These are phyloP conservation scores for Panicum hallii DNA, from an alignment of 202 grass and related monocot genomes.

Conservation along the genomic window DNA sequence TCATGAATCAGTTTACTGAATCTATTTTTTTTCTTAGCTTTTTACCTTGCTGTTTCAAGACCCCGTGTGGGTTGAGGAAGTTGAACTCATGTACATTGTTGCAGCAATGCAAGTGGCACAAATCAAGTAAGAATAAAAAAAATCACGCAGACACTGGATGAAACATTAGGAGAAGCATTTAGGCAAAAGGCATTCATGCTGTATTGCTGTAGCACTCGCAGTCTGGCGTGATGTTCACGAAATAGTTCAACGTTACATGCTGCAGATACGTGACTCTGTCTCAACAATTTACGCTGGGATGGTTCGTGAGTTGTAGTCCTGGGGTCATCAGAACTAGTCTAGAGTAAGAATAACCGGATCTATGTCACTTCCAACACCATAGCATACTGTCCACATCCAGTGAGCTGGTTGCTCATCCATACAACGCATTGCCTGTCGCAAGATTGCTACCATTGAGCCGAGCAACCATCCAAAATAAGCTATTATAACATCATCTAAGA, in stretches of 20 bases:
- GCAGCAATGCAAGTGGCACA: too few relatives aligned
- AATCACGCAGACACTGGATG: too few relatives aligned
- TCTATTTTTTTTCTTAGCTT: background rate
- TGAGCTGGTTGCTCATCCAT: background rate
- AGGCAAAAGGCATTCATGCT: background rate
- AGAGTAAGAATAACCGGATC: background rate
- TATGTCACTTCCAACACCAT: background rate
- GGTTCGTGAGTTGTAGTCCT: background rate
- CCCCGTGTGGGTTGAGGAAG: too few relatives aligned
- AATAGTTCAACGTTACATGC: background rate
- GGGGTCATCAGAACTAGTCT: background rate
- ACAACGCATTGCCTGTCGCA: background rate
- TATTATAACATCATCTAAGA: background rate
- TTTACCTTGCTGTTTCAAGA: too few relatives aligned
- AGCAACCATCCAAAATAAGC: slow-evolving; percentile 5
- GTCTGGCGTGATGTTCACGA: background rate
- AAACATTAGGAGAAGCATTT: too few relatives aligned
- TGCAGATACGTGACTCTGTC: background rate
- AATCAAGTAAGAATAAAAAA: too few relatives aligned
- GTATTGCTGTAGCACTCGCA: background rate
- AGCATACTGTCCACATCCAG: background rate
- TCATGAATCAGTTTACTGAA: slow-evolving; percentile 26
- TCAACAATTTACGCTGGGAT: background rate
- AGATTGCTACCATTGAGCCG: background rate
- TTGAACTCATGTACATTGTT: too few relatives aligned